Evolutionary conservation across 2,329 filamentous ascomycete genomes (phyloP), one percentile per base, ranked within the genome.

Genomic region (Nigrospora sphaerica): DNA sequence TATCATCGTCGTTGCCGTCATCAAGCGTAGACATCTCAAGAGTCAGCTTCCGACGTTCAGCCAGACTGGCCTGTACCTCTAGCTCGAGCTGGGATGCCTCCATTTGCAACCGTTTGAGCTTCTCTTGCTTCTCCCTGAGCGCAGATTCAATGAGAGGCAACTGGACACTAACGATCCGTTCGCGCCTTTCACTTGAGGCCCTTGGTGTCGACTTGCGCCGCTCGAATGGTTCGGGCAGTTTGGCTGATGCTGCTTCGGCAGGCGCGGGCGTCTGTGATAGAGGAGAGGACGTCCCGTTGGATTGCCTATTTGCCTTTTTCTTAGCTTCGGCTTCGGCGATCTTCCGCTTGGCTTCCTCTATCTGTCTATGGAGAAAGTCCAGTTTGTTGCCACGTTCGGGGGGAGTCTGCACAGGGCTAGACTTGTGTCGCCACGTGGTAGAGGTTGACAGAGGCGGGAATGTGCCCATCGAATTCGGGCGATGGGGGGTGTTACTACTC

Each of bases 271-370:
- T 50, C 32, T 44, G 52, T 33, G 52, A 32, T 33, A 54, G 52
- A n/a, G 58, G 53, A n/a, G 57, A 54, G 18, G 46, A 28, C 4
- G 35, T 35, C 28, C 44, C 47, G 35, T 49, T 55, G 28, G 32
- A 28, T 28, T 48, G 40, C 39, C 49, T 60, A 38, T 58, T 59
- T 12, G 56, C 54, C 40, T 56, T 56, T 56, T 74, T 73, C 54
- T 72, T 75, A 11, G 77, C 77, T 58, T 82, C 78, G 14, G 75
- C 75, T 53, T 80, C 73, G 2, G 77, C 77, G 54, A 82, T 81
- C 52, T 67, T 74, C 32, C 69, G 68, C 57, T 78, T 81, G 66
- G 83, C 75, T 44, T 75, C 71, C 54, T 82, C 75, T 32, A 85
- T 85, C 52, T 77, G 72, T 46, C 72, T 74, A 37, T 57, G 57